These are phyloP conservation scores for Cryptococcus hybrid DNA, from an alignment of 1,284 basidiomycete species.

Conservation along the genomic window DNA sequence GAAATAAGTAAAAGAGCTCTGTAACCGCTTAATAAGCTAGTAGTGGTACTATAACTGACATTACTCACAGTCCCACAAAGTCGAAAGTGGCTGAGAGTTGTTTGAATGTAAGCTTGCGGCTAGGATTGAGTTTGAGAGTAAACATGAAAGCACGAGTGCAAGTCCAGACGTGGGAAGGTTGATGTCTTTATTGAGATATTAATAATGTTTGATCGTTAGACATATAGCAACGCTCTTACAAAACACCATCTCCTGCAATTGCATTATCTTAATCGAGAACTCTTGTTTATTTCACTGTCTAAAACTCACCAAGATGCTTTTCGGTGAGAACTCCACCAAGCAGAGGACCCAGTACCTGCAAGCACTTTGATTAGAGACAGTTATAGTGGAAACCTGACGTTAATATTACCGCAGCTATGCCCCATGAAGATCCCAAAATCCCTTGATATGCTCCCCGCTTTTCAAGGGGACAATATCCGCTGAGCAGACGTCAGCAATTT, in stretches of 20 bases:
- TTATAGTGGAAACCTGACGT: too few species aligned
- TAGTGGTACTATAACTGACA: not conserved
- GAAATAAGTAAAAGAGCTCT: constrained; percentile 64
- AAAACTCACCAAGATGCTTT: constrained; percentile 29
- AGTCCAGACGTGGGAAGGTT: constrained; percentile 52
- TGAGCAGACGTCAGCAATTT: not conserved
- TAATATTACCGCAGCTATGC: constrained; percentile 42
- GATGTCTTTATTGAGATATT: constrained; percentile 18
- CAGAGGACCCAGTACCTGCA: constrained; percentile 42
- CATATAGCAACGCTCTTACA: constrained; percentile 19
- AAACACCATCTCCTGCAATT: constrained; percentile 48
- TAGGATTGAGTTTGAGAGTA: constrained; percentile 73
- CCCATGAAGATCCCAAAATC: constrained; percentile 50
- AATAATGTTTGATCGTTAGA: not conserved
- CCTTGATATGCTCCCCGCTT: constrained; percentile 50
- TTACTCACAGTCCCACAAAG: constrained; percentile 36
- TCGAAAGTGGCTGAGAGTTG: constrained; percentile 42
- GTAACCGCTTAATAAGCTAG: constrained; percentile 2
- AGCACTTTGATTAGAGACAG: too few species aligned
- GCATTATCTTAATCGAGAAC: not conserved
- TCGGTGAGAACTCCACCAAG: constrained; percentile 44
- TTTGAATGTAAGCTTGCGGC: constrained; percentile 14
- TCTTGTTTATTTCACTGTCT: constrained; percentile 5
- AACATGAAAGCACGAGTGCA: constrained; percentile 69
- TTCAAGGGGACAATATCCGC: constrained; percentile 41